A percentile compares a stretch with the other conserved stretches of the same genome.
Conservation (phyloP, 1,284 basidiomycete genomes). For the Malassezia equina region DNA sequence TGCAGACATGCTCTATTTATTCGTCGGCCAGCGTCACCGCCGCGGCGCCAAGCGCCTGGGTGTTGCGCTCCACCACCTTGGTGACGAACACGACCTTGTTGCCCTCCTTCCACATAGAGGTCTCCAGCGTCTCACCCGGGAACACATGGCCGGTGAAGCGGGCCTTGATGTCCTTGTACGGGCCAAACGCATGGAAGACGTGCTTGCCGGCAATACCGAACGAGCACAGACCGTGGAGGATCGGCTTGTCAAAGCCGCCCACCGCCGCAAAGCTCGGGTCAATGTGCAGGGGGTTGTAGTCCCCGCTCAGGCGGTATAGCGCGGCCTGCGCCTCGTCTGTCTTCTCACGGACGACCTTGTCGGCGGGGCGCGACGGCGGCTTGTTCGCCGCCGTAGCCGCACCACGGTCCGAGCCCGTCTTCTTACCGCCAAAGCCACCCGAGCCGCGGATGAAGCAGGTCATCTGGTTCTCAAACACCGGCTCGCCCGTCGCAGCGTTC, state of each 20-base stretch:
- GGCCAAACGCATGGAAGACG: conserved; percentile 72
- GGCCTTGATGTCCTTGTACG: conserved; percentile 88
- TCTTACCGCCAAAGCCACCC: conserved; percentile 90
- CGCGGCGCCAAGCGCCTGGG: conserved; percentile 61
- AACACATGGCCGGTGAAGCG: conserved; percentile 83
- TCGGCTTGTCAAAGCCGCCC: conserved; percentile 83
- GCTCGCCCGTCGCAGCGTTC: conserved; percentile 57
- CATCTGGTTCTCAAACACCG: conserved; percentile 83
- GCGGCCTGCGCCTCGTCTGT: conserved; percentile 54
- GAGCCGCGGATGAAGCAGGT: conserved; percentile 87
- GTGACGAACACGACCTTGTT: conserved; percentile 80
- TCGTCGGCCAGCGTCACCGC: conserved; percentile 58
- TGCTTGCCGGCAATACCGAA: conserved; percentile 94
- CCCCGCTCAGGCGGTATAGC: conserved; percentile 55
- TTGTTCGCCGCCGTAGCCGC: conserved; percentile 73
- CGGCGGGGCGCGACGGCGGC: conserved; percentile 55
- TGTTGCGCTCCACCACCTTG: conserved; percentile 66
- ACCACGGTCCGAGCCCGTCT: conserved; percentile 75
- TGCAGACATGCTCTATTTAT: conserved; percentile 1
- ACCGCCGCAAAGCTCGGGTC: conserved; percentile 84
- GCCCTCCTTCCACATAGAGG: conserved; percentile 89
- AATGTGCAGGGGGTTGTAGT: conserved; percentile 80
- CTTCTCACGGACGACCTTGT: conserved; percentile 42
- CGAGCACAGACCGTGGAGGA: conserved; percentile 67
- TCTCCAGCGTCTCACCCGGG: conserved; percentile 70